Conservation (phyloP, 2,329 filamentous ascomycete genomes). For the Penicillium italicum region DNA sequence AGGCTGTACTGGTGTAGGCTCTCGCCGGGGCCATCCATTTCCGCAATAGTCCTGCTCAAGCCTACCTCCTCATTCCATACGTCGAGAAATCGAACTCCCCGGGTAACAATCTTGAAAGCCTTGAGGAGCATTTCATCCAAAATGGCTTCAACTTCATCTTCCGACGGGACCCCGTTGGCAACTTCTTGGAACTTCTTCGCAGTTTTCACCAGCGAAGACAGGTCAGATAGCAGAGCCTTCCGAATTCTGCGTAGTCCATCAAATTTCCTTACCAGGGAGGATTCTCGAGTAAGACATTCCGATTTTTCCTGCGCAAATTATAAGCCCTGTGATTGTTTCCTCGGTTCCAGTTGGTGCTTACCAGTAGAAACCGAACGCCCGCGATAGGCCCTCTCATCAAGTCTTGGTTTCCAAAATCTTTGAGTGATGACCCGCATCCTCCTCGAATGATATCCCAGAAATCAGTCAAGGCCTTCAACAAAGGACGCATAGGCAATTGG, state of each 20-base stretch:
- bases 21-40: constrained; percentile 31
- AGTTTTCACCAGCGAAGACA: constrained; percentile 84
- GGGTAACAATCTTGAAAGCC: constrained; percentile 89
- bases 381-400: constrained; percentile 93
- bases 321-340: constrained; percentile 7
- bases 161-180: constrained; percentile 49
- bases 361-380: constrained; percentile 83
- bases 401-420: constrained; percentile 84
- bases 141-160: constrained; percentile 50
- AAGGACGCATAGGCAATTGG: constrained; percentile 75
- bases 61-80: constrained; percentile 64
- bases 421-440: constrained; percentile 68
- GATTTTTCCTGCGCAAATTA: constrained; percentile 68
- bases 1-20: constrained; percentile 25
- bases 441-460: constrained; percentile 89
- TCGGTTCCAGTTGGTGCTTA: constrained; percentile 49
- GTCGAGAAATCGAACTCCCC: constrained; percentile 85
- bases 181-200: constrained; percentile 80
- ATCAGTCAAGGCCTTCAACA: constrained; percentile 81
- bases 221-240: constrained; percentile 82
- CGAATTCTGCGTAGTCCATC: constrained; percentile 74
- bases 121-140: constrained; percentile 91
- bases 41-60: constrained; percentile 41
- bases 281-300: constrained; percentile 80
- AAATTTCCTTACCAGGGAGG: constrained; percentile 68